phyloP scores from a whole-genome alignment of 192 early-diverging fungal species.

The Coemansia sp. region DNA sequence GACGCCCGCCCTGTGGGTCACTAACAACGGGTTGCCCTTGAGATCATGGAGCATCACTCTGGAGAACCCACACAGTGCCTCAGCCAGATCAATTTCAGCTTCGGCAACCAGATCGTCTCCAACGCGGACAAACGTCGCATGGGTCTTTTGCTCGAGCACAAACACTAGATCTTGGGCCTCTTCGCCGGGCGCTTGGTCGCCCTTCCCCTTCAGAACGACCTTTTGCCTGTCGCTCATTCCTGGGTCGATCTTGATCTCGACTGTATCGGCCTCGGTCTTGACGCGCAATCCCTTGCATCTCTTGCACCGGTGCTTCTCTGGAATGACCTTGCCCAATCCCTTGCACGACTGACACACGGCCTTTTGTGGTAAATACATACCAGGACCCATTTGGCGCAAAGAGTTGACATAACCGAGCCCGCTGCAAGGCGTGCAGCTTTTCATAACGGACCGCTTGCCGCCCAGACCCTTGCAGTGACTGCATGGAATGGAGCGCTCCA shows the following conservation, averaged over 20 bases:
- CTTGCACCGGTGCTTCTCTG: conserved; percentile 88
- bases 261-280: conserved; percentile 81
- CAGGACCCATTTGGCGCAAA: conserved; percentile 40
- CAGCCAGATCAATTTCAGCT: conserved; percentile 82
- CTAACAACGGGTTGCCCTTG: conserved; percentile 83
- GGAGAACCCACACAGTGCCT: conserved; percentile 91
- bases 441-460: conserved; percentile 34
- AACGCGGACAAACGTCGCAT: conserved; percentile 77
- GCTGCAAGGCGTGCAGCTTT: conserved; percentile 48
- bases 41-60: conserved; percentile 80
- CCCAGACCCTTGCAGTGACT: conserved; percentile 51
- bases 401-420: conserved; percentile 34
- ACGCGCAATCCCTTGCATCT: conserved; percentile 91
- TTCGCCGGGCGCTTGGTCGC: conserved; percentile 91
- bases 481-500: conserved; percentile 47
- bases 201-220: conserved; percentile 91
- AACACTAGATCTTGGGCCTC: conserved; percentile 93
- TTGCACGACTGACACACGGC: conserved; percentile 65
- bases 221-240: conserved; percentile 91
- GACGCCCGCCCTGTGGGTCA: conserved; percentile 79
- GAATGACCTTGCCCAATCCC: conserved; percentile 83
- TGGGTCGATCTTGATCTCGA: conserved; percentile 93
- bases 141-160: conserved; percentile 83
- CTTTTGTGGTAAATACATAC: conserved; percentile 71
- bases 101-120: conserved; percentile 82